Conservation (phyloP, 2,329 filamentous ascomycete genomes). For the Pseudohalonectria lignicola region DNA sequence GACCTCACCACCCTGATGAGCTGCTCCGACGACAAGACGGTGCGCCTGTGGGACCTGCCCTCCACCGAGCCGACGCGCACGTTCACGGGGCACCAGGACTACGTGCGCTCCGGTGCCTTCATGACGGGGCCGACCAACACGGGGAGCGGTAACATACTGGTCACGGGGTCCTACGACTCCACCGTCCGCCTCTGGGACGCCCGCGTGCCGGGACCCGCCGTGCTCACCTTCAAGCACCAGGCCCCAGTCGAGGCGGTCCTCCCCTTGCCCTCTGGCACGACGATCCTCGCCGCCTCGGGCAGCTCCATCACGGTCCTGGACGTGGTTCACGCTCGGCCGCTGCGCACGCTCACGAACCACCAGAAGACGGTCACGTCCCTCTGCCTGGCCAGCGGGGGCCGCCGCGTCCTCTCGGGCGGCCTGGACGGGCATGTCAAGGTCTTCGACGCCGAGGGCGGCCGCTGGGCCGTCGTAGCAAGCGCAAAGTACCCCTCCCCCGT, state of each 20-base stretch:
- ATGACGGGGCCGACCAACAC: conserved; percentile 55
- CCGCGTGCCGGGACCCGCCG: conserved; percentile 52
- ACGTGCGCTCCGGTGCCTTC: conserved; percentile 79
- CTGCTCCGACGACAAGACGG: conserved; percentile 84
- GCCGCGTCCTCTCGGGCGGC: conserved; percentile 74
- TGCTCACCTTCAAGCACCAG: conserved; percentile 93
- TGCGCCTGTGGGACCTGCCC: conserved; percentile 88
- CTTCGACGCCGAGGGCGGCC: conserved; percentile 65
- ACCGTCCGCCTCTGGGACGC: conserved; percentile 94
- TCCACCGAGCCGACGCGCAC: conserved; percentile 64
- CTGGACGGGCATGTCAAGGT: conserved; percentile 96
- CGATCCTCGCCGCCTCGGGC: conserved; percentile 72
- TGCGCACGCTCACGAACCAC: conserved; percentile 83
- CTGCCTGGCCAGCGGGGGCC: conserved; percentile 68
- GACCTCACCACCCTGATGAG: conserved; percentile 81
- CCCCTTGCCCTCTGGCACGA: conserved; percentile 76
- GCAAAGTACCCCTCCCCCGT: conserved; percentile 90
- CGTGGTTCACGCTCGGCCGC: conserved; percentile 77
- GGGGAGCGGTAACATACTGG: conserved; percentile 53
- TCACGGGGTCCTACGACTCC: conserved; percentile 89
- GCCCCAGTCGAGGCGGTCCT: conserved; percentile 83
- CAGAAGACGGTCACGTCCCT: conserved; percentile 95
- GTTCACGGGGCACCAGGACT: conserved; percentile 83
- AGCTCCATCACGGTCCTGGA: conserved; percentile 87
- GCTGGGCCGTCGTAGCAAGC: conserved; percentile 93